Evolutionary conservation across 1,139 yeast genomes (phyloP), one percentile per base, ranked within the genome.

Genomic region (Debaryomycetaceae sp.): DNA sequence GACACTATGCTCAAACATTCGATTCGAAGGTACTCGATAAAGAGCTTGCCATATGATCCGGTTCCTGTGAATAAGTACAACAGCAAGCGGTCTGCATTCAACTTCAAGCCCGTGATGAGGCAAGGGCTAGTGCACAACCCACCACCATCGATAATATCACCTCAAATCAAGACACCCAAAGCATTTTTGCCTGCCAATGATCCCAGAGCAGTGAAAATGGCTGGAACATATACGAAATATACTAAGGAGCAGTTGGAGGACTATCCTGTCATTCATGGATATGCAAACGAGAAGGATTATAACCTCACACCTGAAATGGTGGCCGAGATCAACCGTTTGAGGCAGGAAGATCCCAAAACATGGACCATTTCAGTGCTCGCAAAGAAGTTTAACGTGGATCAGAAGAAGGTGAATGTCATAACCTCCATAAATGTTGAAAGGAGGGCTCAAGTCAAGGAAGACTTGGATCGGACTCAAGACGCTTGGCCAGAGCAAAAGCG

Each of bases 351-450:
- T 51, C 93, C 93, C 0, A 68, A 63, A 34, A 67, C 64, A 45
- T 82, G 89, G 83, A 81, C 93, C 14, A 76, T 90, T 53, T 76
- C 79, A 47, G 80, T 76, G 27, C 72, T 91, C 48, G 89, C 90
- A 30, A 72, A 75, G 49, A 76, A 84, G 62, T 91, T 78, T 58
- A 68, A 60, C 33, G 61, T 72, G n/a, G 60, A 60, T 36, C 53
- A 54, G 37, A 53, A 54, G 40, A 60, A 62, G 42, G 61, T 65
- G 41, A 66, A 66, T 45, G 68, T 63, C 5, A 50, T 66, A 38
- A 58, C 68, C 6, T 60, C 50, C 3, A 34, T 40, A 49, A 45
- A 50, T 41, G 31, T 50, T 47, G 50, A 49, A 36, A 48, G 56
- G 44, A 47, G 51, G 44, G 46, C 38, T 37, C 40, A 50, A 42